Evolutionary conservation across 2,329 filamentous ascomycete species (phyloP).

Genomic region (Claviceps fusiformis): DNA sequence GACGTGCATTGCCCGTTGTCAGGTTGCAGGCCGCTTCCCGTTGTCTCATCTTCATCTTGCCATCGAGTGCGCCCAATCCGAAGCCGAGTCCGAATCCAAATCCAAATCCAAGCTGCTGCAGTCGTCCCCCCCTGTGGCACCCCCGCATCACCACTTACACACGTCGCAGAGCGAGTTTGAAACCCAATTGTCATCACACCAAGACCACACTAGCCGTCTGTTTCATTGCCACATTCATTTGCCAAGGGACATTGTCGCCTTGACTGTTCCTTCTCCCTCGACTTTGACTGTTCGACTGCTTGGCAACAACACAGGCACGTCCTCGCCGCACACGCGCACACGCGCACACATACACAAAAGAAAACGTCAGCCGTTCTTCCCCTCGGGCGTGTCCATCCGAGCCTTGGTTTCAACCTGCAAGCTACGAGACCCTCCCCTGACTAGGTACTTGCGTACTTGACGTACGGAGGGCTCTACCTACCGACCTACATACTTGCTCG

Average conservation of each 20-base stretch:
- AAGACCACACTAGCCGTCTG: slow-evolving; percentile 1
- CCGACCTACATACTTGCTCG: not conserved
- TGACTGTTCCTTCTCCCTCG: not conserved
- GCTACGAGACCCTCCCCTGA: not conserved
- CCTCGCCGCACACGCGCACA: not conserved
- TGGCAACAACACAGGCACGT: not conserved
- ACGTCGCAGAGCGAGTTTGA: slow-evolving; percentile 6
- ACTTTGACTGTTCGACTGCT: not conserved
- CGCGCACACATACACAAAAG: not conserved
- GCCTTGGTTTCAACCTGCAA: not conserved
- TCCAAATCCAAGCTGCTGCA: not conserved
- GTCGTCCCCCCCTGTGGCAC: not conserved
- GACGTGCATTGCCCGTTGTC: not conserved
- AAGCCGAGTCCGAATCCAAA: not conserved
- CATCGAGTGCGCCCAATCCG: not conserved
- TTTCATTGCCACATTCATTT: not conserved
- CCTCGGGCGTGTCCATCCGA: not conserved
- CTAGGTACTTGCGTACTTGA: too few relatives aligned
- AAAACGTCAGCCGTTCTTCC: not conserved
- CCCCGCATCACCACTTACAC: slow-evolving; percentile 7
- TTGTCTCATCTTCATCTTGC: not conserved
- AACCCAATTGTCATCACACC: not conserved
- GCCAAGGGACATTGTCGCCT: not conserved
- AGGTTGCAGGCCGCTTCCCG: not conserved
- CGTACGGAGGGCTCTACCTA: not conserved